phyloP scores from a whole-genome alignment of 805 yeast genomes.

The Lipomyces orientalis region DNA sequence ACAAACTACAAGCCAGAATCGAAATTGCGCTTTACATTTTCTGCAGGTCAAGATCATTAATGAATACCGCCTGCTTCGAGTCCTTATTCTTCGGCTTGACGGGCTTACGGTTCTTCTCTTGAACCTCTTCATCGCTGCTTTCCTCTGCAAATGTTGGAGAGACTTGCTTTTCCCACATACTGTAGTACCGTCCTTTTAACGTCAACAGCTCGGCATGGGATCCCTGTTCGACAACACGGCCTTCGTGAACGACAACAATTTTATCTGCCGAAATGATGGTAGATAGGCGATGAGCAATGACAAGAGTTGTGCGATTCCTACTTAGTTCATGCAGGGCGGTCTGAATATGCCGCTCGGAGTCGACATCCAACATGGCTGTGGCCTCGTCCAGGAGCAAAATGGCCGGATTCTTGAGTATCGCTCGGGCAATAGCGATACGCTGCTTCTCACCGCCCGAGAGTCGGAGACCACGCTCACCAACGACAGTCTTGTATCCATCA shows the following conservation, averaged over 20 bases:
- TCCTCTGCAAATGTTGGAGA: constrained; percentile 45
- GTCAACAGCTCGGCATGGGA: constrained; percentile 41
- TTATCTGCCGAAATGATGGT: constrained; percentile 56
- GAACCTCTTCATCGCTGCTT: background rate
- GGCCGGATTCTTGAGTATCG: constrained; percentile 59
- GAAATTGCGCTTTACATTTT: background rate
- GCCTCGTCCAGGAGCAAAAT: constrained; percentile 66
- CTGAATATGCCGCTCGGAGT: constrained; percentile 63
- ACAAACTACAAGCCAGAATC: background rate
- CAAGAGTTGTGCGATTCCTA: constrained; percentile 52
- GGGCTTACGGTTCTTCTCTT: background rate
- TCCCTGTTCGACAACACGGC: constrained; percentile 52
- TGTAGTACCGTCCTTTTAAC: constrained; percentile 25
- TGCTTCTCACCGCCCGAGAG: constrained; percentile 72
- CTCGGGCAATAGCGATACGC: constrained; percentile 64
- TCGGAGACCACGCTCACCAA: constrained; percentile 63
- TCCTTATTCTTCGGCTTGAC: background rate
- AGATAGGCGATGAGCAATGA: constrained; percentile 58
- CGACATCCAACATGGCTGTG: constrained; percentile 68
- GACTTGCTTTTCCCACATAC: constrained; percentile 31
- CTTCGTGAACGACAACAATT: constrained; percentile 55
- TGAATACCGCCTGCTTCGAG: constrained; percentile 5
- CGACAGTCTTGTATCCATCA: constrained; percentile 59
- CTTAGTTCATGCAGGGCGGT: constrained; percentile 49
- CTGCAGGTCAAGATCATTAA: constrained; percentile 1